These are phyloP conservation scores for Setaria viridis DNA, from an alignment of 202 grass and related monocot species.

Conservation along the genomic window DNA sequence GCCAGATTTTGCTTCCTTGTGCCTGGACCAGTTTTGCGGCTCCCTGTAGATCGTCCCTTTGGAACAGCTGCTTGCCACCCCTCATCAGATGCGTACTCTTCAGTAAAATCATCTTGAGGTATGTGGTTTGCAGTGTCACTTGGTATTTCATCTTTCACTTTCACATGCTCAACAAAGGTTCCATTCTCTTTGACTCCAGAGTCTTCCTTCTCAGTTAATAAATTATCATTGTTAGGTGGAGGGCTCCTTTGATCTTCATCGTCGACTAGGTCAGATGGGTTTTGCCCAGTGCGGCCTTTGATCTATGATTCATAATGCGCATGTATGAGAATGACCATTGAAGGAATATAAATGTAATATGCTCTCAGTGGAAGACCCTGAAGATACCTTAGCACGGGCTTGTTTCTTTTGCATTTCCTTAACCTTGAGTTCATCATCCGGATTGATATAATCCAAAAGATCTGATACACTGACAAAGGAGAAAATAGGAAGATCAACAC, in stretches of 20 bases:
- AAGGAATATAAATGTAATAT: slow-evolving; percentile 39
- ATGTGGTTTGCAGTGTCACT: slow-evolving; percentile 55
- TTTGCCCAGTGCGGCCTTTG: slow-evolving; percentile 70
- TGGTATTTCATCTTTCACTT: slow-evolving; percentile 64
- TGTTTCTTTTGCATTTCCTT: slow-evolving; percentile 98
- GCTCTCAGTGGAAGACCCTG: slow-evolving; percentile 37
- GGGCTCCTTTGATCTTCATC: slow-evolving; percentile 71
- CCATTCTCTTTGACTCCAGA: slow-evolving; percentile 75
- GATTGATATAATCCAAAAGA: slow-evolving; percentile 99
- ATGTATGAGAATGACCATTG: slow-evolving; percentile 42
- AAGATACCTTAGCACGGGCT: slow-evolving; percentile 89
- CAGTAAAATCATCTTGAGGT: slow-evolving; percentile 61
- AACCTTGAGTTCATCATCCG: slow-evolving; percentile 87
- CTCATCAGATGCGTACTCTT: slow-evolving; percentile 75
- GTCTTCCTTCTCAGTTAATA: slow-evolving; percentile 53
- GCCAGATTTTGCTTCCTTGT: slow-evolving; percentile 72
- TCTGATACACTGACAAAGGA: slow-evolving; percentile 85
- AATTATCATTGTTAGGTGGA: slow-evolving; percentile 57
- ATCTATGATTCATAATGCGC: slow-evolving; percentile 63
- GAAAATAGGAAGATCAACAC: slow-evolving; percentile 40
- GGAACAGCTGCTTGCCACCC: slow-evolving; percentile 96
- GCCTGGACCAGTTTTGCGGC: slow-evolving; percentile 66
- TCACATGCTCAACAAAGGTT: slow-evolving; percentile 52
- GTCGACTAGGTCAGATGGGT: slow-evolving; percentile 68
- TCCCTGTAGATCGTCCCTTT: slow-evolving; percentile 68